Percentiles rank a stretch among this genome's conserved stretches.
phyloP scores from a whole-genome alignment of 139 green algal species.

The Pleodorina starrii region DNA sequence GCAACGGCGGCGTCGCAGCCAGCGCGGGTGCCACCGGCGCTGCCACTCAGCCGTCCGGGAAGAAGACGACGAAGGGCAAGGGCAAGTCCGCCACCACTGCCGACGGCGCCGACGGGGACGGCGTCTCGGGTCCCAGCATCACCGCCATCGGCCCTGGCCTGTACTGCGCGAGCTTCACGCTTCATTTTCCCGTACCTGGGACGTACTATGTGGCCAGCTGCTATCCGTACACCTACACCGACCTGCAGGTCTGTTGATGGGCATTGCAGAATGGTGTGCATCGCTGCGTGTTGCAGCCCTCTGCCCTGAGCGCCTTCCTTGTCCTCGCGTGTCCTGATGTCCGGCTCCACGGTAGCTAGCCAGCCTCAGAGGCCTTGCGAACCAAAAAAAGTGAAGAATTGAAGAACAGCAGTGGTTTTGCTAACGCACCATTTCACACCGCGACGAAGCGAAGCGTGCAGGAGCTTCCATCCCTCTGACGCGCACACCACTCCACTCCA shows the following conservation, averaged over 20 bases:
- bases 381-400: too few relatives aligned
- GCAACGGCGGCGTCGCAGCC: background rate
- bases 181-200: slow-evolving; percentile 50
- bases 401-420: too few relatives aligned
- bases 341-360: too few relatives aligned
- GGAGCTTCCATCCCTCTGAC: too few relatives aligned
- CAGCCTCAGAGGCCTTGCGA: too few relatives aligned
- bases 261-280: too few relatives aligned
- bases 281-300: too few relatives aligned
- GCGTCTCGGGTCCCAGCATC: background rate
- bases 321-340: too few relatives aligned
- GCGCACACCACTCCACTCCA: too few relatives aligned
- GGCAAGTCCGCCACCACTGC: background rate
- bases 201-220: slow-evolving; percentile 66
- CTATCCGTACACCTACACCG: slow-evolving; percentile 78
- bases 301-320: too few relatives aligned
- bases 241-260: slow-evolving; percentile 69
- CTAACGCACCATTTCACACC: too few relatives aligned
- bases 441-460: too few relatives aligned
- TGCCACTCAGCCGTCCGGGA: background rate
- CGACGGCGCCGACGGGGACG: background rate
- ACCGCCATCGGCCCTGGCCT: slow-evolving; percentile 60
- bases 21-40: background rate
- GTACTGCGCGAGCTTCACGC: slow-evolving; percentile 66
- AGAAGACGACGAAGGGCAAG: slow-evolving; percentile 3